Evolutionary conservation across 345 rosid species (phyloP).

Genomic region (Pseudoturritis turrita): DNA sequence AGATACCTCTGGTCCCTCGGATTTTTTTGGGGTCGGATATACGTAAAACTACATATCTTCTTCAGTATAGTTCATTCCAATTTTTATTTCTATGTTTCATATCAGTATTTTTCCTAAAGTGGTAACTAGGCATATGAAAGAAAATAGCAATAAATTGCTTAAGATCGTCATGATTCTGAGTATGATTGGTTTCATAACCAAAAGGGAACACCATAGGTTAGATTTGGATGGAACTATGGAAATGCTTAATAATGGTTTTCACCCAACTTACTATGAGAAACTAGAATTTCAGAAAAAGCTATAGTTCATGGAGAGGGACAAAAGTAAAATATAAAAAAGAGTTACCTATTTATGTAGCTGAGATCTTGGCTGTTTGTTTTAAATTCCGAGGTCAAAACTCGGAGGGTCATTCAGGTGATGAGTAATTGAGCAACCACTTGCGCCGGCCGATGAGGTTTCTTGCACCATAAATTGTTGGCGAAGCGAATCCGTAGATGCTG

Average conservation of each 20-base stretch:
- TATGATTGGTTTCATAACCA: neutral
- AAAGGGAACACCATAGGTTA: neutral
- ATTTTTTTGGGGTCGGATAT: no score
- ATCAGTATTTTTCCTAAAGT: no score
- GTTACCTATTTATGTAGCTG: neutral
- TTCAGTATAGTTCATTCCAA: no score
- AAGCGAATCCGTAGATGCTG: slow-evolving; percentile 4
- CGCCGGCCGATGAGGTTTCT: neutral
- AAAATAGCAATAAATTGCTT: no score
- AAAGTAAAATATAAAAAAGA: neutral
- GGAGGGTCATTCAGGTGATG: slow-evolving; percentile 25
- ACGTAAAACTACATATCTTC: no score
- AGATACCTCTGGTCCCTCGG: neutral
- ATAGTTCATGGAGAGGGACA: neutral
- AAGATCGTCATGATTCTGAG: no score
- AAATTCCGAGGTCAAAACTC: slow-evolving; percentile 61
- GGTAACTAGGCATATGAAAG: no score
- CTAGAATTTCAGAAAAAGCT: neutral
- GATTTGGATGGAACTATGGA: neutral
- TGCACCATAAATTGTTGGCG: slow-evolving; percentile 1
- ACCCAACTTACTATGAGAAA: neutral
- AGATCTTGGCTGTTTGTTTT: slow-evolving; percentile 13
- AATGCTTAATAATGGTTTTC: neutral
- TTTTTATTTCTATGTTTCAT: no score
- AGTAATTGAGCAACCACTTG: slow-evolving; percentile 13